Evolutionary conservation across 2,329 filamentous ascomycete species (phyloP).

Genomic region (Pseudogymnoascus sp.): DNA sequence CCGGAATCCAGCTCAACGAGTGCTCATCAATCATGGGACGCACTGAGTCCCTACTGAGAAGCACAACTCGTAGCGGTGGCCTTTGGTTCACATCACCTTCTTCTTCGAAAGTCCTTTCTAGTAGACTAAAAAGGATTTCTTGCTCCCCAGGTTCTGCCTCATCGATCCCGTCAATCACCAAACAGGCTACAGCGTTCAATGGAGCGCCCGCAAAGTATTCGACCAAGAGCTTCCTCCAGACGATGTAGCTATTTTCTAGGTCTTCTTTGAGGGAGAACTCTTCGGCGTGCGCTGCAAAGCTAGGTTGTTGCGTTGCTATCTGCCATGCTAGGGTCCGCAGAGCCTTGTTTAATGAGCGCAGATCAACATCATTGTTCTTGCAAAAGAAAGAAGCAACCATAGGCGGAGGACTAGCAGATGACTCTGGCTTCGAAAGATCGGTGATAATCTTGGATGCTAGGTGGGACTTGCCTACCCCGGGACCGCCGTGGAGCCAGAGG

Average conservation of each 20-base stretch:
- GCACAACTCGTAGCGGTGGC: not conserved
- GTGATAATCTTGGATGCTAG: constrained; percentile 3
- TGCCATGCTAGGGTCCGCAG: constrained; percentile 2
- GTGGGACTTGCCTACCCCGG: constrained; percentile 4
- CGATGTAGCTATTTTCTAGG: not conserved
- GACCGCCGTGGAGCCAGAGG: constrained; percentile 4
- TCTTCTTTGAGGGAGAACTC: not conserved
- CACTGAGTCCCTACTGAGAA: not conserved
- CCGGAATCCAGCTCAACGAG: constrained; percentile 3
- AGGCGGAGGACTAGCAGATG: not conserved
- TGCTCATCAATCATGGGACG: constrained; percentile 5
- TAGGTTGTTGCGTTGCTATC: not conserved
- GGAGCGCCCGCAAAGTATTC: not conserved
- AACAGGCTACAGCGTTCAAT: not conserved
- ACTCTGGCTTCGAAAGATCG: not conserved
- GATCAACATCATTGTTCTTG: constrained; percentile 9
- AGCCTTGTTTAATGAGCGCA: constrained; percentile 6
- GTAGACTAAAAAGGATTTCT: not conserved
- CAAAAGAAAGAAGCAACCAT: constrained; percentile 1
- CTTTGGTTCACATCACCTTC: not conserved
- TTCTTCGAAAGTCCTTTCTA: not conserved
- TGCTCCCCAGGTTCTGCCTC: not conserved
- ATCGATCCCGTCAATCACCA: not conserved
- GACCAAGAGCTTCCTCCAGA: not conserved
- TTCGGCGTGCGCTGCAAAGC: not conserved